These are phyloP conservation scores for Tetrapisispora arboricola DNA, from an alignment of 805 yeast species.

Conservation along the genomic window DNA sequence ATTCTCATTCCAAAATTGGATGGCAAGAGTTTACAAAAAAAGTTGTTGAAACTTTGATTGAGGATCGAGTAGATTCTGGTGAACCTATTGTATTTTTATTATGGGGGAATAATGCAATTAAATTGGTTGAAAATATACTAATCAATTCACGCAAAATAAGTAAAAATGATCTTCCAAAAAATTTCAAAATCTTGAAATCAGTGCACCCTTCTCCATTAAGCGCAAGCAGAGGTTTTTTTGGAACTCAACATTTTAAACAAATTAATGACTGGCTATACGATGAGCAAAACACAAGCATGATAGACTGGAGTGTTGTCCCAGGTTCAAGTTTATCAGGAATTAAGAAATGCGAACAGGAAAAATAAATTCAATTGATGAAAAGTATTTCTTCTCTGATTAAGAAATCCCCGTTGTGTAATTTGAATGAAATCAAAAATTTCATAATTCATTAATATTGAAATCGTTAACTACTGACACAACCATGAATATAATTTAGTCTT, in stretches of 20 bases:
- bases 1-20: conserved; percentile 81
- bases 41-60: conserved; percentile 45
- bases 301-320: conserved; percentile 55
- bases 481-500: no score
- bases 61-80: conserved; percentile 34
- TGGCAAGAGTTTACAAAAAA: conserved; percentile 87
- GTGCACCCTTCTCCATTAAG: conserved; percentile 96
- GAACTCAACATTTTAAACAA: conserved; percentile 58
- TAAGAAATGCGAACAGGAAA: neutral
- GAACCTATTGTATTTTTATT: conserved; percentile 67
- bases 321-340: conserved; percentile 21
- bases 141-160: conserved; percentile 11
- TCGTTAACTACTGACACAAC: no score
- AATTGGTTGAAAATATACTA: conserved; percentile 38
- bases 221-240: conserved; percentile 75
- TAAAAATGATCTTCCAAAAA: conserved; percentile 7
- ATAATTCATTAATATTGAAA: no score
- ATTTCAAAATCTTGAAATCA: conserved; percentile 47
- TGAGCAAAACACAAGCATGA: conserved; percentile 31
- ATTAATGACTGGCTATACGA: conserved; percentile 66
- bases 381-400: no score
- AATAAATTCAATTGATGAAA: no score
- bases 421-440: no score
- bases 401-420: no score
- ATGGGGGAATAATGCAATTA: conserved; percentile 72